Conservation (phyloP, 2,329 filamentous ascomycete species). For the Fusarium stilboides region DNA sequence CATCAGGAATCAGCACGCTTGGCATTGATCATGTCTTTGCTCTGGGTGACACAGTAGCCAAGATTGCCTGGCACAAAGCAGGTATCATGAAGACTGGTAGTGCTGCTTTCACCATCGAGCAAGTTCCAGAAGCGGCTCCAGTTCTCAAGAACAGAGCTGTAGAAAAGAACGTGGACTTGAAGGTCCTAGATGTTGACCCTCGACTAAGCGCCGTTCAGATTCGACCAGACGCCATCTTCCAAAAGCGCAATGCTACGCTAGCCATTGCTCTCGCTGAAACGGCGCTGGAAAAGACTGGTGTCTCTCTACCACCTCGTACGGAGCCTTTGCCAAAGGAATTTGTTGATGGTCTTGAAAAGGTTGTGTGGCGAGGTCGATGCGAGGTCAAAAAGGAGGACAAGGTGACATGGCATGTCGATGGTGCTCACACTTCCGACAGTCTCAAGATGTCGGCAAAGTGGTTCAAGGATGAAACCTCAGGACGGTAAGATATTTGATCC, state of each 20-base stretch:
- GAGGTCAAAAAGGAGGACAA: conserved; percentile 68
- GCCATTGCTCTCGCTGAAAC: conserved; percentile 68
- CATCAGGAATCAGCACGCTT: conserved; percentile 74
- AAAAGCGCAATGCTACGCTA: conserved; percentile 71
- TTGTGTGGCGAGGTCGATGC: conserved; percentile 86
- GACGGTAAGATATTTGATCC: conserved; percentile 46
- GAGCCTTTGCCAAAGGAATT: conserved; percentile 73
- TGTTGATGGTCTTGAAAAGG: conserved; percentile 79
- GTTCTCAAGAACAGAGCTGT: conserved; percentile 66
- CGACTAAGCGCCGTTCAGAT: conserved; percentile 64
- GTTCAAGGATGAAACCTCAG: conserved; percentile 74
- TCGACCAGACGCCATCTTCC: conserved; percentile 68
- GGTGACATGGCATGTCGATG: conserved; percentile 90
- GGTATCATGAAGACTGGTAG: conserved; percentile 76
- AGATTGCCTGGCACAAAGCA: conserved; percentile 82
- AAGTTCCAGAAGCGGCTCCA: conserved; percentile 61
- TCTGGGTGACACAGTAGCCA: conserved; percentile 73
- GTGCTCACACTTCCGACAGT: conserved; percentile 93
- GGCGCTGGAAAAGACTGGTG: conserved; percentile 63
- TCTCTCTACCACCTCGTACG: conserved; percentile 46
- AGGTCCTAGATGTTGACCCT: conserved; percentile 63
- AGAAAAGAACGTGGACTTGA: conserved; percentile 66
- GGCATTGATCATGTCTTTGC: conserved; percentile 78
- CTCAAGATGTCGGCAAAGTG: conserved; percentile 85
- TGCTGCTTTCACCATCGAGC: conserved; percentile 71